phyloP scores from a whole-genome alignment of 257 asterid species.

The Leptodermis oblonga region DNA sequence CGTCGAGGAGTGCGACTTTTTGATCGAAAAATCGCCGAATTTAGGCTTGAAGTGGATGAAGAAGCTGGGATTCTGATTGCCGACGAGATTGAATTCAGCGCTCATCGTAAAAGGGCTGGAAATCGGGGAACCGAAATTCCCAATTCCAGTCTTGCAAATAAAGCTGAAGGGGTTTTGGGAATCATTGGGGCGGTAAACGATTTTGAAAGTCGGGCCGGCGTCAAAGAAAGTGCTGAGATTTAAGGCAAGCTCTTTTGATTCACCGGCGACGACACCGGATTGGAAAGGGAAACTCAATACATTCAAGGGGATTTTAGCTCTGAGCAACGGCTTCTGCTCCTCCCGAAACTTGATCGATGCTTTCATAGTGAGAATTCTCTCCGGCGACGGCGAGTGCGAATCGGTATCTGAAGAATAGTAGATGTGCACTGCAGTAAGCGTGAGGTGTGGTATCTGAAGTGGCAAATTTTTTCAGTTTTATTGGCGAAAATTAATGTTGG shows the following conservation, averaged over 20 bases:
- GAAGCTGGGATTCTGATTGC: constrained; percentile 69
- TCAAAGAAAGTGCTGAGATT: constrained; percentile 67
- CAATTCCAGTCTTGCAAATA: constrained; percentile 81
- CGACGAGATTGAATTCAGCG: constrained; percentile 70
- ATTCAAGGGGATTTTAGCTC: constrained; percentile 83
- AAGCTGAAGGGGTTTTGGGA: constrained; percentile 67
- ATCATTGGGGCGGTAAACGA: constrained; percentile 80
- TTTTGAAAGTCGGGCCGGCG: constrained; percentile 64
- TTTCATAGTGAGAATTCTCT: constrained; percentile 45
- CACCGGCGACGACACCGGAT: constrained; percentile 82
- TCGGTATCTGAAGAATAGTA: background rate
- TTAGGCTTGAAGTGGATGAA: constrained; percentile 80
- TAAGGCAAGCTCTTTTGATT: constrained; percentile 62
- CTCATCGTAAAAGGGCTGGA: constrained; percentile 88
- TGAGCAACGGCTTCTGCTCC: constrained; percentile 69
- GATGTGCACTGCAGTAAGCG: background rate
- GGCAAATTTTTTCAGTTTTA: background rate
- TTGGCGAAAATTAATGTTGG: background rate
- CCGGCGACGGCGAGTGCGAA: background rate
- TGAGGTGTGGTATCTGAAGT: background rate
- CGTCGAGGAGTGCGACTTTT: constrained; percentile 61
- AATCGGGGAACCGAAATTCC: constrained; percentile 73
- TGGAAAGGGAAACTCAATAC: constrained; percentile 66
- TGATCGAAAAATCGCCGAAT: constrained; percentile 70
- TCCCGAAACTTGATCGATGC: constrained; percentile 94